A percentile compares a stretch with the other conserved stretches of the same genome.
These are phyloP conservation scores for Jasminum sambac DNA, from an alignment of 257 asterid genomes.

Conservation along the genomic window DNA sequence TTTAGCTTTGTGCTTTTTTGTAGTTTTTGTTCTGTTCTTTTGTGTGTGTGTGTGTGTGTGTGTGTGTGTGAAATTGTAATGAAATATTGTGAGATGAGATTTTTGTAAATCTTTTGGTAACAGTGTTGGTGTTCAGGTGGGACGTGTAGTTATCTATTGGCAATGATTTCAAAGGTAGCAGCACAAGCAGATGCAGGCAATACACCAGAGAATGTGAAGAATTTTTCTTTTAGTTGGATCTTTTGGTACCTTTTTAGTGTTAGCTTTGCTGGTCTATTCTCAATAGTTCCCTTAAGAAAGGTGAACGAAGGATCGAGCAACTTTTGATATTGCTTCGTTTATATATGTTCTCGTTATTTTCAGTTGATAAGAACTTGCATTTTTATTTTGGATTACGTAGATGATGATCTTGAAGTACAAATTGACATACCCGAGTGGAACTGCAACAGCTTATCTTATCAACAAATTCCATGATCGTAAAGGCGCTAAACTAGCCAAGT, in stretches of 20 bases:
- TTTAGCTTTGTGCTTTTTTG: too few species aligned
- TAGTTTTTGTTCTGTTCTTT: too few species aligned
- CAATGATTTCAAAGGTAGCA: constrained; percentile 55
- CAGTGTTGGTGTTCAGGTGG: constrained; percentile 51
- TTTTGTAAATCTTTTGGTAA: too few species aligned
- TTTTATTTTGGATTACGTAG: constrained; percentile 23
- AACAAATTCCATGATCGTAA: constrained; percentile 83
- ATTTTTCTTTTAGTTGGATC: constrained; percentile 63
- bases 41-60: too few species aligned
- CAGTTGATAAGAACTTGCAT: background rate
- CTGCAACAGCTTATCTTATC: constrained; percentile 83
- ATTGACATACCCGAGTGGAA: constrained; percentile 84
- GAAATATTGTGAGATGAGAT: too few species aligned
- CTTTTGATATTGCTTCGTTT: background rate
- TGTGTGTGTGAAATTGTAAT: too few species aligned
- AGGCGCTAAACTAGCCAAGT: constrained; percentile 82
- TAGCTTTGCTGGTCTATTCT: constrained; percentile 78
- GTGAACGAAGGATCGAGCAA: constrained; percentile 17
- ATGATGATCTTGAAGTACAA: constrained; percentile 78
- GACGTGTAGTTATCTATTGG: constrained; percentile 67
- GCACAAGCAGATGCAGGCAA: constrained; percentile 51
- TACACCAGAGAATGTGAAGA: constrained; percentile 51
- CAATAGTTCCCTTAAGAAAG: constrained; percentile 75
- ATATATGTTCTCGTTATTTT: background rate
- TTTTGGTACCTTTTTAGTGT: constrained; percentile 50